These are phyloP conservation scores for Cercospora canescens DNA, from an alignment of 2,329 filamentous ascomycete species.

Conservation along the genomic window DNA sequence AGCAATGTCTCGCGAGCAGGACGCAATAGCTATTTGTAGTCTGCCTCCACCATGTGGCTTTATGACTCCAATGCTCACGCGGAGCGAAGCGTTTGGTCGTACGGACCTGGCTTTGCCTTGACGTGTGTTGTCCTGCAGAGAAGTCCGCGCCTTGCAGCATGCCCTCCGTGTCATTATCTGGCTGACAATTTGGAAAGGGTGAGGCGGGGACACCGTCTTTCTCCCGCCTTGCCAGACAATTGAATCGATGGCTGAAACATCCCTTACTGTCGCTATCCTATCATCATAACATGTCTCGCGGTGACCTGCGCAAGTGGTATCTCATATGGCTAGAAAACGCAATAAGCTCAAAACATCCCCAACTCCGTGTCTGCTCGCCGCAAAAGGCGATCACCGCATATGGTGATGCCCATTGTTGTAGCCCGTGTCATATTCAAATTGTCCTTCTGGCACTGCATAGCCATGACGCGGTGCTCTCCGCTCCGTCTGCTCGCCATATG, in stretches of 20 bases:
- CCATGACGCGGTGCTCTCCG: slow-evolving; percentile 32
- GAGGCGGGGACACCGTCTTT: not conserved
- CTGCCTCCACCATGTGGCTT: not conserved
- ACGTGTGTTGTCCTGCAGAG: no score
- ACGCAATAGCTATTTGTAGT: not conserved
- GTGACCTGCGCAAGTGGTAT: slow-evolving; percentile 6
- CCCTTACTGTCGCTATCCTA: slow-evolving; percentile 2
- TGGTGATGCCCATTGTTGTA: slow-evolving; percentile 33
- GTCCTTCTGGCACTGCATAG: slow-evolving; percentile 44
- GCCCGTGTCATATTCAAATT: slow-evolving; percentile 46
- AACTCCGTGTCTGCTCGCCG: not conserved
- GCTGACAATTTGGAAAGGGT: not conserved
- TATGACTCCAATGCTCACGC: not conserved
- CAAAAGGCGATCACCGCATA: not conserved
- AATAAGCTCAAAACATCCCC: not conserved
- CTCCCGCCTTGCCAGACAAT: not conserved
- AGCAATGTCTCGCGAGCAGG: no score
- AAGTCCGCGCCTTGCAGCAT: no score
- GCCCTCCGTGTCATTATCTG: not conserved
- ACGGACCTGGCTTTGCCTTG: not conserved
- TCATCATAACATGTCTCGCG: slow-evolving; percentile 1
- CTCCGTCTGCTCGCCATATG: slow-evolving; percentile 29
- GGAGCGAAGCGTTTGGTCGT: not conserved
- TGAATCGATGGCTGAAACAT: not conserved
- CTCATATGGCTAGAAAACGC: not conserved